Evolutionary conservation across 306 rosid genomes (phyloP).

Genomic region (Amphicarpaea edgeworthii): DNA sequence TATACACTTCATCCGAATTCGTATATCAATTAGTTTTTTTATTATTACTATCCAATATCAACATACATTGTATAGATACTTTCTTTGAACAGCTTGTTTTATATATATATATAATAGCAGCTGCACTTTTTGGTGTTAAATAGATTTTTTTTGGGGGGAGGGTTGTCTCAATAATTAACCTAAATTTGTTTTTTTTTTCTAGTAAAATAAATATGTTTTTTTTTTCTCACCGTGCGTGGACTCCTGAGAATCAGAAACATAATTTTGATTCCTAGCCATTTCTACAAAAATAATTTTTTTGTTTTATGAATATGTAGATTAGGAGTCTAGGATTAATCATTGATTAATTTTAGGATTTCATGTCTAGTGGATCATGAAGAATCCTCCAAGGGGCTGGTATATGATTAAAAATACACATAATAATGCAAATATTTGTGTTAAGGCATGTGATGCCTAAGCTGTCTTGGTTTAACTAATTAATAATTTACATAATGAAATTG

Average conservation of each 20-base stretch:
- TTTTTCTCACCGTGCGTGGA: too few species aligned
- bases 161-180: too few species aligned
- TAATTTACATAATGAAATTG: neutral
- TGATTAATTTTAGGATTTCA: neutral
- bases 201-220: too few species aligned
- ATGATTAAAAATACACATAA: neutral
- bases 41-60: too few species aligned
- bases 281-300: neutral
- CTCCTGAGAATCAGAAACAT: neutral
- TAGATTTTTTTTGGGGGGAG: too few species aligned
- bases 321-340: constrained; percentile 18
- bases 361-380: constrained; percentile 33
- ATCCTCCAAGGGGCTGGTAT: neutral
- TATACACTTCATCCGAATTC: neutral
- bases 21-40: neutral
- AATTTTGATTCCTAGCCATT: neutral
- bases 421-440: constrained; percentile 24
- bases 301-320: constrained; percentile 3
- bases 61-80: too few species aligned
- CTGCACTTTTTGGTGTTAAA: too few species aligned
- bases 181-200: too few species aligned
- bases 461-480: constrained; percentile 10
- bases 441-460: constrained; percentile 37
- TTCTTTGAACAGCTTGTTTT: too few species aligned
- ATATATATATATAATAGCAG: too few species aligned